Conservation (phyloP, 2,329 filamentous ascomycete genomes). For the Phaeoacremonium minimum region DNA sequence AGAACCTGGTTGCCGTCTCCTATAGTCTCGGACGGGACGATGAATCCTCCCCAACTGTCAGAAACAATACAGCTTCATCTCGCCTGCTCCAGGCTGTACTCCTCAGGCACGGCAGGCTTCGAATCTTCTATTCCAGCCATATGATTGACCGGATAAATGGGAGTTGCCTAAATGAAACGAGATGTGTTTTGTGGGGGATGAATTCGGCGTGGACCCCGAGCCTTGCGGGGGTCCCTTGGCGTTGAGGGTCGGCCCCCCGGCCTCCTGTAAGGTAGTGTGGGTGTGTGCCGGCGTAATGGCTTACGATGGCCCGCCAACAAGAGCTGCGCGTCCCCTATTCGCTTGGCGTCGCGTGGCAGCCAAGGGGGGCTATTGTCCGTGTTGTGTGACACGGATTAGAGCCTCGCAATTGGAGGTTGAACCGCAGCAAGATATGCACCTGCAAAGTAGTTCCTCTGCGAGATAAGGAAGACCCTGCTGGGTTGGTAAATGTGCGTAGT, state of each 20-base stretch:
- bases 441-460: background rate
- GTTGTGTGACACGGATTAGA: no score
- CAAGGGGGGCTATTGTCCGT: no score
- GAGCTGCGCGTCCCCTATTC: background rate
- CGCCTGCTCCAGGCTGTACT: no score
- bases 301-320: background rate
- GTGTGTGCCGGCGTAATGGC: background rate
- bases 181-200: background rate
- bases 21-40: no score
- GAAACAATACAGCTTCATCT: no score
- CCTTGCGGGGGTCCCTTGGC: background rate
- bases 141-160: background rate
- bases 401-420: no score
- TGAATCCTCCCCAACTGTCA: no score
- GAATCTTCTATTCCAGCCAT: background rate
- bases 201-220: background rate
- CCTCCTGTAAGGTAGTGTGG: no score
- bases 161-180: background rate
- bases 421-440: background rate
- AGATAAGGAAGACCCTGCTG: background rate
- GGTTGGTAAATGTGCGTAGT: background rate
- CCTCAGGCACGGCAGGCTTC: no score
- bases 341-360: background rate
- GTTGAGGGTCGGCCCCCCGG: background rate
- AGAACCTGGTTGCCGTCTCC: no score